phyloP scores from a whole-genome alignment of 2,329 filamentous ascomycete genomes.

The Colletotrichum lupini region DNA sequence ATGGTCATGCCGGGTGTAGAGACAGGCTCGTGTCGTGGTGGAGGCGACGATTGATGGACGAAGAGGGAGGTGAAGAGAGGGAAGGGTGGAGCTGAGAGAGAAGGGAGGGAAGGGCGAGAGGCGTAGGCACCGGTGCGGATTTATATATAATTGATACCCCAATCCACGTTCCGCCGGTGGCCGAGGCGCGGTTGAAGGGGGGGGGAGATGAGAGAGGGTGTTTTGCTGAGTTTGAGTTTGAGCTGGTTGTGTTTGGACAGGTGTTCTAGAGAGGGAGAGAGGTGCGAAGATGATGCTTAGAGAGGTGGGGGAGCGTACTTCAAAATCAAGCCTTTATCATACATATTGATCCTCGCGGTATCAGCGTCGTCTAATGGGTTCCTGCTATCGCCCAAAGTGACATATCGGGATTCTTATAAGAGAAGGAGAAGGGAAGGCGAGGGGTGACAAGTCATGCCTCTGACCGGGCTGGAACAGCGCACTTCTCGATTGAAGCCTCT shows the following conservation, averaged over 20 bases:
- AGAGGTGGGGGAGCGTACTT: neutral
- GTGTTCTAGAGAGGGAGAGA: neutral
- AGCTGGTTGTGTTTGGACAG: neutral
- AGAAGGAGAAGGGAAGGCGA: too few relatives aligned
- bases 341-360: neutral
- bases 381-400: too few relatives aligned
- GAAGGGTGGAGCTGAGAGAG: neutral
- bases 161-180: neutral
- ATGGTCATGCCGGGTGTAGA: too few relatives aligned
- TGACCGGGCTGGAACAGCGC: too few relatives aligned
- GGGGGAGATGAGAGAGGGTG: neutral
- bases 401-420: too few relatives aligned
- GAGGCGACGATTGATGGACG: too few relatives aligned
- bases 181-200: neutral
- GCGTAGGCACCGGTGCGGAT: neutral
- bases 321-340: neutral
- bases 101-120: neutral
- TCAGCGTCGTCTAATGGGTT: too few relatives aligned
- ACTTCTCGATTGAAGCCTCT: too few relatives aligned
- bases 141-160: conserved; percentile 3
- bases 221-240: neutral
- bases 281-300: neutral
- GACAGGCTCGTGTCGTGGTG: too few relatives aligned
- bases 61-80: neutral
- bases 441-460: too few relatives aligned